Percentiles rank a stretch among this genome's conserved stretches.
Evolutionary conservation across 306 rosid genomes (phyloP).

Genomic region (Vigna hirtella): DNA sequence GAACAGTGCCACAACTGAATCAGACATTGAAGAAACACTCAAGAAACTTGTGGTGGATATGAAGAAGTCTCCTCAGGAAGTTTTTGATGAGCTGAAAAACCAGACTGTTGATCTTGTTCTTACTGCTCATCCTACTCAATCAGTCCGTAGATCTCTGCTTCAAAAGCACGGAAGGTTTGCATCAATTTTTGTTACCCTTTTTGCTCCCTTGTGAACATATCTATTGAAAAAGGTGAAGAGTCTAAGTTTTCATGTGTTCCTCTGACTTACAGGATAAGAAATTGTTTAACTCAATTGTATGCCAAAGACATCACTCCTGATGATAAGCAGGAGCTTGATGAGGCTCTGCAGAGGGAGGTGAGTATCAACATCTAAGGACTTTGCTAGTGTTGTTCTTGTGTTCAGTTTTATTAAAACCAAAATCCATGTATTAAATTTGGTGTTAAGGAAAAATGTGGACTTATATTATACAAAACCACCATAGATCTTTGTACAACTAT

Average conservation of each 20-base stretch:
- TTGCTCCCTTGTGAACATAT: neutral
- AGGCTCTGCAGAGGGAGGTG: slow-evolving; percentile 96
- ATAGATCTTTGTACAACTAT: neutral
- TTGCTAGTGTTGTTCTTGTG: neutral
- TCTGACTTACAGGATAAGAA: slow-evolving; percentile 65
- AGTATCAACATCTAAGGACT: slow-evolving; percentile 32
- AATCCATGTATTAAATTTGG: neutral
- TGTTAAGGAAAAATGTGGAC: neutral
- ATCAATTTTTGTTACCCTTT: neutral
- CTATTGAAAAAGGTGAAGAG: slow-evolving; percentile 8
- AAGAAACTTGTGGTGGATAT: slow-evolving; percentile 74
- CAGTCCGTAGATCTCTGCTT: slow-evolving; percentile 93
- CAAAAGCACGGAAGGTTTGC: slow-evolving; percentile 91
- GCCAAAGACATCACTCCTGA: slow-evolving; percentile 88
- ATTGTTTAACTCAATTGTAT: slow-evolving; percentile 71
- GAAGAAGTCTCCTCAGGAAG: slow-evolving; percentile 87
- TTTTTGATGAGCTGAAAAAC: slow-evolving; percentile 84
- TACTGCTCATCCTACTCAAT: slow-evolving; percentile 97
- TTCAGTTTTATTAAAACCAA: neutral
- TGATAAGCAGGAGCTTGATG: slow-evolving; percentile 92
- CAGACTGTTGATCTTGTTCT: slow-evolving; percentile 94
- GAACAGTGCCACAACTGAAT: slow-evolving; percentile 85
- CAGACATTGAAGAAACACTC: slow-evolving; percentile 91
- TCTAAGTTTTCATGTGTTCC: slow-evolving; percentile 24
- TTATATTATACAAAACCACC: neutral